Conservation (phyloP, 1,139 yeast species). For the Saccharomyces hybrid region DNA sequence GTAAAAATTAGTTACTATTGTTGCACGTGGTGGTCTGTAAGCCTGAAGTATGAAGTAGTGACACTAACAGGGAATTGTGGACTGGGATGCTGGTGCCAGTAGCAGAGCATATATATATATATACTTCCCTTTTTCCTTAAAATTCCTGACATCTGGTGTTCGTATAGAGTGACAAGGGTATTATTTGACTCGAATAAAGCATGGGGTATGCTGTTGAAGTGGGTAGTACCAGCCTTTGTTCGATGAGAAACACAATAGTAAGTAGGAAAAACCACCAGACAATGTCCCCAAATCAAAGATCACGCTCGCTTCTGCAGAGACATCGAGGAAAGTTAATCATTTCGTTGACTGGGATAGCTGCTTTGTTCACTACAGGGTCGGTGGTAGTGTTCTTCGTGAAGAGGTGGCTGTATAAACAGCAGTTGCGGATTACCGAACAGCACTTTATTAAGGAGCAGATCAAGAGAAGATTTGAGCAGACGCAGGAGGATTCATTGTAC, state of each 20-base stretch:
- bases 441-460: constrained; percentile 75
- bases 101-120: background rate
- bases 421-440: constrained; percentile 57
- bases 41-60: background rate
- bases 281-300: constrained; percentile 3
- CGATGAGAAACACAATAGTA: background rate
- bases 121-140: background rate
- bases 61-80: background rate
- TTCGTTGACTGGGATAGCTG: constrained; percentile 18
- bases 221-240: background rate
- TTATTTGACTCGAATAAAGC: background rate
- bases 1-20: background rate
- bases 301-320: constrained; percentile 11
- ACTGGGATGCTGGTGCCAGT: background rate
- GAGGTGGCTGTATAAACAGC: constrained; percentile 28
- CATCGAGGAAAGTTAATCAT: constrained; percentile 21
- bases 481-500: constrained; percentile 83
- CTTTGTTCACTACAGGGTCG: constrained; percentile 28
- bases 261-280: constrained; percentile 4
- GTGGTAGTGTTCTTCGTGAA: constrained; percentile 21
- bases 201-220: background rate
- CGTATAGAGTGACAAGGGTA: background rate
- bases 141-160: background rate
- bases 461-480: constrained; percentile 70
- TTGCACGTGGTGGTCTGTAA: background rate